A percentile compares a stretch with the other conserved stretches of the same genome.
Evolutionary conservation across 768 basidiomycete species (phyloP).

Genomic region (Punctularia strigosozonata): DNA sequence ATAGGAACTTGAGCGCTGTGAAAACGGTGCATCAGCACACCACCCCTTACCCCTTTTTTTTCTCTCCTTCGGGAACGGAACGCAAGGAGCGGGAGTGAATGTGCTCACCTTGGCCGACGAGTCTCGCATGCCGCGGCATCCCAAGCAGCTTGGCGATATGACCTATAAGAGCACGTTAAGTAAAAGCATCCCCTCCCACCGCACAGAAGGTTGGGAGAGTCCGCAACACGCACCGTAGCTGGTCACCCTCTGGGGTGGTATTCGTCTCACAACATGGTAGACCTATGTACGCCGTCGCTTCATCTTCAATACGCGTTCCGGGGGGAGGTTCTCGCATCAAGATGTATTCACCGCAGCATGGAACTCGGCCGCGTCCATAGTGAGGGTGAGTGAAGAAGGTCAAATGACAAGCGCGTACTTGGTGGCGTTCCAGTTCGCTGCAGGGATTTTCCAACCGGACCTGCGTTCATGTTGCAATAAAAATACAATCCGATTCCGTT

Average conservation of each 20-base stretch:
- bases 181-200: background rate
- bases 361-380: slow-evolving; percentile 56
- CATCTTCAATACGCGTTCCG: background rate
- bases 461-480: no score
- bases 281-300: slow-evolving; percentile 40
- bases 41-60: no score
- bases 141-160: slow-evolving; percentile 73
- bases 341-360: slow-evolving; percentile 37
- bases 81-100: background rate
- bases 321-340: background rate
- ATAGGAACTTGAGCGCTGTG: slow-evolving; percentile 68
- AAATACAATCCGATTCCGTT: no score
- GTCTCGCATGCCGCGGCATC: slow-evolving; percentile 68
- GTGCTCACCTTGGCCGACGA: slow-evolving; percentile 69
- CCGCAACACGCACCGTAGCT: slow-evolving; percentile 46
- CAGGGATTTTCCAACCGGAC: no score
- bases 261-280: slow-evolving; percentile 58
- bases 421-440: no score
- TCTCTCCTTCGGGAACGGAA: no score
- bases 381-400: no score
- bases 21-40: background rate
- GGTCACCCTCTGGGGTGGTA: slow-evolving; percentile 58
- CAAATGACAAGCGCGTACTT: no score
- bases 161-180: slow-evolving; percentile 26
- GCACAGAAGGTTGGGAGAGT: background rate